Evolutionary conservation across 1,284 basidiomycete genomes (phyloP).

Genomic region (Ganoderma multipileum): DNA sequence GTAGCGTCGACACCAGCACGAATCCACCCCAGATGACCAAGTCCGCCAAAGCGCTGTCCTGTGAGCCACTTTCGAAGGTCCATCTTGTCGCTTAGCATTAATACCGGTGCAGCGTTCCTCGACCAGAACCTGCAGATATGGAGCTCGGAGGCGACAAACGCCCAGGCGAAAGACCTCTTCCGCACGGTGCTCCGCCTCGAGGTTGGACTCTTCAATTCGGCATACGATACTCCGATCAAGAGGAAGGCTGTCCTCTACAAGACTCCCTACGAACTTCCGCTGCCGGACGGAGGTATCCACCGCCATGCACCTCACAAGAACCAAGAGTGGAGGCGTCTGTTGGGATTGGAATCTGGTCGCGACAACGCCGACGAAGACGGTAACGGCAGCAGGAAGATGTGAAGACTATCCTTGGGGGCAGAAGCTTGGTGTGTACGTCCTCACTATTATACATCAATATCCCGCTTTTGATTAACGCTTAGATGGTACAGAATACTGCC

Average conservation of each 20-base stretch:
- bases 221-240: neutral
- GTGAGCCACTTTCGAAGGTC: neutral
- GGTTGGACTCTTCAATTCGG: neutral
- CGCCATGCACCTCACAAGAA: neutral
- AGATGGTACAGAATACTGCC: no score
- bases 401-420: neutral
- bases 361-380: neutral
- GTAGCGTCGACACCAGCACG: neutral
- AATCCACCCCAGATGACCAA: neutral
- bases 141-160: neutral
- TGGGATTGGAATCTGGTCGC: neutral
- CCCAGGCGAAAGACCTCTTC: neutral
- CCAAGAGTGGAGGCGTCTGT: neutral
- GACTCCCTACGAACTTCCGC: neutral
- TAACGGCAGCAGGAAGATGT: neutral
- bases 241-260: neutral
- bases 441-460: no score
- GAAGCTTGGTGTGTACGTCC: no score
- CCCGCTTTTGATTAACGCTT: no score
- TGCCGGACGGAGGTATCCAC: neutral
- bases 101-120: neutral
- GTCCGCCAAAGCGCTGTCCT: neutral
- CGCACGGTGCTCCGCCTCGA: neutral
- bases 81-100: neutral
- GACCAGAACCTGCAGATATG: neutral